Evolutionary conservation across 768 basidiomycete species (phyloP).

Genomic region (Leccinum barrowsii): DNA sequence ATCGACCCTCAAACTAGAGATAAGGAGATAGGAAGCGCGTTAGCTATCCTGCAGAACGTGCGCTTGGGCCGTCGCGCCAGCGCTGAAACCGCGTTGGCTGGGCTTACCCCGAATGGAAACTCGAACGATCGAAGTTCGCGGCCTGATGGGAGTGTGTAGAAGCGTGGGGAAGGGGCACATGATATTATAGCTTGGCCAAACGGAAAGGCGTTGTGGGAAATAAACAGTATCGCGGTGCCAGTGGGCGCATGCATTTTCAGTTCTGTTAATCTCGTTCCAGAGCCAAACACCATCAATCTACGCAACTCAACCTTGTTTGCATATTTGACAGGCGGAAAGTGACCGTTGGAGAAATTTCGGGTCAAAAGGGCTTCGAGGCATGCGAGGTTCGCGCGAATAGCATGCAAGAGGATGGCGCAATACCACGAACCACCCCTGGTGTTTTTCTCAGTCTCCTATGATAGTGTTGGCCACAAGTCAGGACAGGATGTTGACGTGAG

Average conservation of each 20-base stretch:
- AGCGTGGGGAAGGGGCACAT: conserved; percentile 13
- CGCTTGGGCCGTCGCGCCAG: conserved; percentile 2
- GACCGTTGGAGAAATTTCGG: background rate
- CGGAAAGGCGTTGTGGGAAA: background rate
- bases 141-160: conserved; percentile 10
- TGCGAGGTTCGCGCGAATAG: conserved; percentile 1
- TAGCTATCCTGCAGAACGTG: conserved; percentile 4
- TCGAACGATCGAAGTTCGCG: conserved; percentile 11
- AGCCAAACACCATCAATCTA: conserved; percentile 1
- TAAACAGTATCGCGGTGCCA: background rate
- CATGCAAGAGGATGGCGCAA: background rate
- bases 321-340: background rate
- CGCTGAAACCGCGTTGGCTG: background rate
- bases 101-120: conserved; percentile 4
- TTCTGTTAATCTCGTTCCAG: background rate
- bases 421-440: background rate
- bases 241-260: background rate
- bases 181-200: conserved; percentile 2
- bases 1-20: background rate
- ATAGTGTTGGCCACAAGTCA: background rate
- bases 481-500: background rate
- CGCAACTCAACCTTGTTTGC: conserved; percentile 16
- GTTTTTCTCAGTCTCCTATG: conserved; percentile 1
- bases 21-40: background rate
- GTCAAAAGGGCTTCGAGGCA: background rate